Base-by-base conservation (phyloP, 208 protist genomes). In the Zelonia costaricensis region DNA sequence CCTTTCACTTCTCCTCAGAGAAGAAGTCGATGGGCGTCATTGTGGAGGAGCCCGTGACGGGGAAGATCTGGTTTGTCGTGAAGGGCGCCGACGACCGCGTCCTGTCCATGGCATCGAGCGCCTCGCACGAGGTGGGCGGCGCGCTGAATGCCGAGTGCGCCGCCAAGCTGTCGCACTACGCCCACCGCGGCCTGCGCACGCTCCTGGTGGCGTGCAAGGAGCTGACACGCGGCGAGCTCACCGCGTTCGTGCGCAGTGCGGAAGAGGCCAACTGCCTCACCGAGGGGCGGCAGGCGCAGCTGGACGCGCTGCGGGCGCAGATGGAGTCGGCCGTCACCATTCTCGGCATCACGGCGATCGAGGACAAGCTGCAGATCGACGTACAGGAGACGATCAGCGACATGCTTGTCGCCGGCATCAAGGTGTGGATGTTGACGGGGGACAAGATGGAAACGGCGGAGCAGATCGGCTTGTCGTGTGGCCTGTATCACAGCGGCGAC, bases 391-490 rank as follows among this genome's bases (percentile, higher is more conserved):
- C 94, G 18, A 92, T 98, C 15, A 42, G 62, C 30, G 72, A 74
- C 52, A 71, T 97, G 48, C 36, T 85, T 4, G 9, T 77, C 22
- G 95, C 94, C 18, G 82, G 83, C 43, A 92, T 98, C 16, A 85
- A 82, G 43, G 80, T 98, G 23, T 98, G 96, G 95, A 98, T 98
- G 96, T 69, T 99, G 38, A 99, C 98, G 22, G 98, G 98, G 30
- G 98, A 99, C 80, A 99, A 99, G 79, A 60, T 95, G 47, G 93
- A 99, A 68, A 99, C 98, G 15, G 98, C 98, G 5, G 91, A 98
- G 67, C 96, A 99, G 68, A 98, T 99, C 73, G 97, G 80, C 18
- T 69, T 91, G 40, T 78, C 85, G 0, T 92, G 83, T 53, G 71
- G 64, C 13, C 70, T 94, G 10, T 92, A 89, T 72, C 46, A 60